phyloP scores from a whole-genome alignment of 768 basidiomycete genomes.

The Holtermanniella nyarrowii region DNA sequence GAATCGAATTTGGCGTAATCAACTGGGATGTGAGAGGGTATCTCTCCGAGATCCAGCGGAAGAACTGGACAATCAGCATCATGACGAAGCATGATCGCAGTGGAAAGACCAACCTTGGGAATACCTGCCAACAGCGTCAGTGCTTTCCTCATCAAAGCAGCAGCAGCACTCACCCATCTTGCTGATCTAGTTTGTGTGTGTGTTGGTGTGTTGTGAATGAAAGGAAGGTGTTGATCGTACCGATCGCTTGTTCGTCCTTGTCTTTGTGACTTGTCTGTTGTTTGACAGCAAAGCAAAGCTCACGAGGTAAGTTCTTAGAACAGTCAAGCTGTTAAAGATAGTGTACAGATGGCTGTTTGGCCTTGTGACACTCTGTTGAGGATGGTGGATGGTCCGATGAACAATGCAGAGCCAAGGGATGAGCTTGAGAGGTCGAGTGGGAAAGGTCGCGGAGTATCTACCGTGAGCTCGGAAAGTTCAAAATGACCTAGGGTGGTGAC shows the following conservation, averaged over 20 bases:
- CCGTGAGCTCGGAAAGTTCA: background rate
- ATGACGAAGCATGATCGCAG: background rate
- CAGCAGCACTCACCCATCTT: slow-evolving; percentile 13
- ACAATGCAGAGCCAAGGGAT: too few species aligned
- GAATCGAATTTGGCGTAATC: slow-evolving; percentile 96
- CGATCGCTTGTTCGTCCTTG: too few species aligned
- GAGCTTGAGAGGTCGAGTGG: too few species aligned
- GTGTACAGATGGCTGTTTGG: too few species aligned
- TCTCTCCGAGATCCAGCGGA: slow-evolving; percentile 95
- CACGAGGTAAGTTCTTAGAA: too few species aligned
- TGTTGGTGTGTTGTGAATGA: too few species aligned
- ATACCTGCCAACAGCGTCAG: slow-evolving; percentile 41
- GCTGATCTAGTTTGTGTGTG: too few species aligned
- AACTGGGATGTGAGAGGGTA: slow-evolving; percentile 97
- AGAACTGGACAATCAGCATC: slow-evolving; percentile 54
- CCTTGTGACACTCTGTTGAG: background rate
- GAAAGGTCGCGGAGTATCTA: background rate
- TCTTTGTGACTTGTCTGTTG: background rate
- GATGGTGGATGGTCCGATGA: background rate
- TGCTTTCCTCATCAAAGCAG: background rate
- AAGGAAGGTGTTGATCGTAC: too few species aligned
- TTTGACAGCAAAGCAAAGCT: too few species aligned
- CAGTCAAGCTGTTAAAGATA: too few species aligned
- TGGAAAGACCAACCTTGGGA: slow-evolving; percentile 44
- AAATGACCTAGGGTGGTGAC: background rate